Conservation (phyloP, 257 asterid genomes). For the Rehmannia glutinosa region DNA sequence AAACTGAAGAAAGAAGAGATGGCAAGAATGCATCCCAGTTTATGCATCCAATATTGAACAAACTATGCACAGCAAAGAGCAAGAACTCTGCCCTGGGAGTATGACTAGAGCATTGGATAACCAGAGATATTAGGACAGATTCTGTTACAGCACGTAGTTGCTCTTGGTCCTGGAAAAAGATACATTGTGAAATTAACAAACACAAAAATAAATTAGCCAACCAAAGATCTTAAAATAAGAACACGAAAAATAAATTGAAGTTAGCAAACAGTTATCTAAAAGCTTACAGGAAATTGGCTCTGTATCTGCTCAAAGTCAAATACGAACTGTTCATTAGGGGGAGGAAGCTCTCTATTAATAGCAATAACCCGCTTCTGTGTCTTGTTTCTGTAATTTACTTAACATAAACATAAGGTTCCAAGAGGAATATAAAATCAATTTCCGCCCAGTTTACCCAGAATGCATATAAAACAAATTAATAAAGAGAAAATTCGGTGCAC, state of each 20-base stretch:
- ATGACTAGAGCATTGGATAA: conserved; percentile 82
- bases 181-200: conserved; percentile 9
- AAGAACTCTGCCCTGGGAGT: conserved; percentile 93
- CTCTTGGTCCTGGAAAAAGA: conserved; percentile 71
- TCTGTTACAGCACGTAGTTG: conserved; percentile 77
- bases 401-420: conserved; percentile 1
- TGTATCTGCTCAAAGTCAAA: conserved; percentile 83
- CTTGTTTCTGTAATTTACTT: conserved; percentile 63
- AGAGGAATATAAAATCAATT: background rate
- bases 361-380: conserved; percentile 91
- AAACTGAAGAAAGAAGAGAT: conserved; percentile 79
- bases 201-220: conserved; percentile 8
- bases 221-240: conserved; percentile 2
- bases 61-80: conserved; percentile 77
- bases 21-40: conserved; percentile 96
- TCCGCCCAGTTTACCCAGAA: background rate
- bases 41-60: conserved; percentile 66
- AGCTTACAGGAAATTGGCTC: conserved; percentile 66
- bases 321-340: conserved; percentile 84
- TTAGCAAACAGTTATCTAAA: conserved; percentile 14
- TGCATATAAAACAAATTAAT: background rate
- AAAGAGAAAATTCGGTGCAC: background rate
- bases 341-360: conserved; percentile 83
- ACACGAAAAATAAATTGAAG: background rate
- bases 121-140: conserved; percentile 71